Evolutionary conservation across 2,329 filamentous ascomycete species (phyloP).

Genomic region (Diaporthe longicolla): DNA sequence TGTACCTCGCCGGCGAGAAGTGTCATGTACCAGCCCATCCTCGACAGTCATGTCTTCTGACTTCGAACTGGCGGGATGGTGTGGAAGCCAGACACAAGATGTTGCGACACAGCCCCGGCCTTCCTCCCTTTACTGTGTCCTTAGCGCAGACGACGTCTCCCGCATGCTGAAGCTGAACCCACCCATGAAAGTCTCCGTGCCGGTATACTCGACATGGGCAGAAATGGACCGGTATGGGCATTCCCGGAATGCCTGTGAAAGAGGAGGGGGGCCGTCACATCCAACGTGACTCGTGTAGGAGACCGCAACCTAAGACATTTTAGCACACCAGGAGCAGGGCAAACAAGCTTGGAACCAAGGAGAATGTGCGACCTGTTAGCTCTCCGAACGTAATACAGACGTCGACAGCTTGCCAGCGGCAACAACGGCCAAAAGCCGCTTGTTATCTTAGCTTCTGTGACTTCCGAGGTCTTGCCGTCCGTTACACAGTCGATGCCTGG

Average conservation of each 20-base stretch:
- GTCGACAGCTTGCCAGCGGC: constrained; percentile 35
- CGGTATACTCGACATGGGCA: background rate
- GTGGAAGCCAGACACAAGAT: constrained; percentile 45
- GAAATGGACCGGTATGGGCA: constrained; percentile 43
- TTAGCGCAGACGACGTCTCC: background rate
- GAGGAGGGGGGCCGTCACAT: constrained; percentile 44
- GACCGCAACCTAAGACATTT: constrained; percentile 50
- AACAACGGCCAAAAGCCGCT: constrained; percentile 20
- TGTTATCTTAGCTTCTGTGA: constrained; percentile 15
- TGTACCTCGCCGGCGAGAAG: constrained; percentile 25
- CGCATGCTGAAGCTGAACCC: constrained; percentile 36
- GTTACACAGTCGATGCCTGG: constrained; percentile 22
- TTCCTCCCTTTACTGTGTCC: constrained; percentile 23
- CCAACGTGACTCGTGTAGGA: constrained; percentile 50
- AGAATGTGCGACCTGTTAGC: constrained; percentile 31
- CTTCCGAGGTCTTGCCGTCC: constrained; percentile 18
- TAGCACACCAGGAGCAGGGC: constrained; percentile 49
- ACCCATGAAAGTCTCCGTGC: constrained; percentile 46
- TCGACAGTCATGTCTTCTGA: constrained; percentile 45
- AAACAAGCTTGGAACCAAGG: constrained; percentile 41
- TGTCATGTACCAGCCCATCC: constrained; percentile 40
- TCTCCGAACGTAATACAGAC: constrained; percentile 35
- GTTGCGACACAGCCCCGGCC: constrained; percentile 35
- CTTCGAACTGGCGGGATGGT: constrained; percentile 47
- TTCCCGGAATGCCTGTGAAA: constrained; percentile 43